Conservation (phyloP, 495 filamentous ascomycete species). For the Ramalina intermedia region DNA sequence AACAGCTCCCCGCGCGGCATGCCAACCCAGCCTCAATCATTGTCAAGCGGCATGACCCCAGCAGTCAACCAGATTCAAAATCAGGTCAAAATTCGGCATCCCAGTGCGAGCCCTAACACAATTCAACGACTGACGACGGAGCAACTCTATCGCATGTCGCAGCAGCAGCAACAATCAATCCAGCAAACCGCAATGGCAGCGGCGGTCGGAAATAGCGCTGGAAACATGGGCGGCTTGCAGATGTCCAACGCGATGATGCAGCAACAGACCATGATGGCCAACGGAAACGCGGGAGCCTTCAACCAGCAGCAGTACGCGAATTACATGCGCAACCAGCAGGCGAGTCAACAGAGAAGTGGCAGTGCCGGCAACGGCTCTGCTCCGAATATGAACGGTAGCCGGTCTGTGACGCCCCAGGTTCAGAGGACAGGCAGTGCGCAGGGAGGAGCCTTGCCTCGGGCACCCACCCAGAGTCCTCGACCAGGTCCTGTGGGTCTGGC, state of each 20-base stretch:
- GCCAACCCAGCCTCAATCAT: conserved; percentile 29
- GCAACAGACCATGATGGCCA: conserved; percentile 16
- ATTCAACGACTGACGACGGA: conserved; percentile 46
- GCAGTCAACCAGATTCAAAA: conserved; percentile 37
- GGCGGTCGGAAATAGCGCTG: conserved; percentile 38
- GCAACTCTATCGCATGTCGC: conserved; percentile 33
- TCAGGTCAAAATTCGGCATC: conserved; percentile 38
- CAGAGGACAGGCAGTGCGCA: conserved; percentile 22
- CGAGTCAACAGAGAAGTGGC: conserved; percentile 25
- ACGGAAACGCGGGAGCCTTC: conserved; percentile 22
- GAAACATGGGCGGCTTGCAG: conserved; percentile 7
- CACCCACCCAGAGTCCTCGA: conserved; percentile 15
- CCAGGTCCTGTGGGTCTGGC: conserved; percentile 30
- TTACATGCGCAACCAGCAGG: conserved; percentile 56
- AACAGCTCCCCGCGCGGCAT: conserved; percentile 37
- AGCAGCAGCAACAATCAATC: conserved; percentile 27
- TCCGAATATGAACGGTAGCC: conserved; percentile 26
- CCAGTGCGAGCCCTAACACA: conserved; percentile 41
- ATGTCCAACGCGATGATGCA: conserved; percentile 7
- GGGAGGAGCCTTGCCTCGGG: conserved; percentile 3
- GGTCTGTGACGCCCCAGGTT: conserved; percentile 35
- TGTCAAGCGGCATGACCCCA: conserved; percentile 39
- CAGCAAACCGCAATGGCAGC: conserved; percentile 49
- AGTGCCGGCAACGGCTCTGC: conserved; percentile 26
- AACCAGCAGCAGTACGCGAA: conserved; percentile 55